Percentiles rank a stretch among this genome's conserved stretches.
phyloP scores from a whole-genome alignment of 768 basidiomycete genomes.

The Boletellus ananas region DNA sequence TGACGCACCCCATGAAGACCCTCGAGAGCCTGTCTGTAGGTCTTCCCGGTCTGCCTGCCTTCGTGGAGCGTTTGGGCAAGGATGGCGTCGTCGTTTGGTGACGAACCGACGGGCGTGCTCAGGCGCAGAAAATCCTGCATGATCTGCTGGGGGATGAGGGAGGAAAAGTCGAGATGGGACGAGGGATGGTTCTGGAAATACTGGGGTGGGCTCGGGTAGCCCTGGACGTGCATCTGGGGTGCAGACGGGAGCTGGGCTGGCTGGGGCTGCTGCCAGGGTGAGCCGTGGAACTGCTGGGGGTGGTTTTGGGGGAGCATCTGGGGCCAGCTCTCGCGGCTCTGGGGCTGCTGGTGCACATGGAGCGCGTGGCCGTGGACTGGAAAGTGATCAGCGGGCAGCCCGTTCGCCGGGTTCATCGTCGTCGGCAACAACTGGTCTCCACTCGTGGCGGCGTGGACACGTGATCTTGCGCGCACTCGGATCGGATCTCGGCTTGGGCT shows the following conservation, averaged over 20 bases:
- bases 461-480: conserved; percentile 9
- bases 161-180: conserved; percentile 32
- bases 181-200: conserved; percentile 20
- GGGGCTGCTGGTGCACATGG: conserved; percentile 20
- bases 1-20: conserved; percentile 58
- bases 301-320: conserved; percentile 27
- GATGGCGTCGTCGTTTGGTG: conserved; percentile 52
- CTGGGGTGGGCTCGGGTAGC: conserved; percentile 15
- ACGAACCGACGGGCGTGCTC: conserved; percentile 48
- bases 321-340: conserved; percentile 21
- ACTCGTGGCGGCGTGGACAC: not conserved
- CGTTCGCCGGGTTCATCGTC: conserved; percentile 22
- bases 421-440: not conserved
- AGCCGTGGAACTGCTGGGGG: conserved; percentile 25
- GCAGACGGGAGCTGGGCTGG: conserved; percentile 32
- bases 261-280: conserved; percentile 33
- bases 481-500: conserved; percentile 4
- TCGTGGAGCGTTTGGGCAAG: conserved; percentile 48
- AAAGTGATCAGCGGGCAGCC: conserved; percentile 13
- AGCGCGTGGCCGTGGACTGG: conserved; percentile 10
- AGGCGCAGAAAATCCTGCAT: conserved; percentile 54
- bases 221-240: conserved; percentile 25
- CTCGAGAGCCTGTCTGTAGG: conserved; percentile 64
- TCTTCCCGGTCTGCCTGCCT: conserved; percentile 39
- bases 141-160: conserved; percentile 46